Percentiles rank a stretch among this genome's conserved stretches.
Evolutionary conservation across 495 filamentous ascomycete genomes (phyloP).

Genomic region (Choiromyces venosus): DNA sequence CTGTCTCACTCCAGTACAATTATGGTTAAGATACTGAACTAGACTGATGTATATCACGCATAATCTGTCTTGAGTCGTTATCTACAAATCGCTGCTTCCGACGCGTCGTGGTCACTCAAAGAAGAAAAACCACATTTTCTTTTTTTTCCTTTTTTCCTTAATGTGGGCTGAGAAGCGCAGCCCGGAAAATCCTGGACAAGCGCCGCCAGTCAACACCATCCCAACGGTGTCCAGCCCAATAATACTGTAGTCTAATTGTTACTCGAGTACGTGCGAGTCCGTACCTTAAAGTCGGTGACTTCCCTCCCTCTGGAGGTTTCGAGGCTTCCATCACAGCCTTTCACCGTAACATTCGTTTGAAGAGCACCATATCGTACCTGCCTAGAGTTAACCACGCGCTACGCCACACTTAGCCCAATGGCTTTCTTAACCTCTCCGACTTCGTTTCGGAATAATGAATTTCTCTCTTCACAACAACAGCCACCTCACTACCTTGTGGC

Average conservation of each 20-base stretch:
- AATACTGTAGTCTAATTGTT: constrained; percentile 2
- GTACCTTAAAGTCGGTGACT: neutral
- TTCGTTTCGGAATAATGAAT: constrained; percentile 55
- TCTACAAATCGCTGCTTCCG: neutral
- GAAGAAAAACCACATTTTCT: neutral
- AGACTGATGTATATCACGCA: neutral
- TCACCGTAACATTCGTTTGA: neutral
- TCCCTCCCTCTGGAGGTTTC: neutral
- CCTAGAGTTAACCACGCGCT: neutral
- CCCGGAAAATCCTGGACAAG: neutral
- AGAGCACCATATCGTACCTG: neutral
- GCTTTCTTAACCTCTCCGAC: constrained; percentile 54
- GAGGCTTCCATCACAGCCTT: neutral
- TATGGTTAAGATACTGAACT: neutral
- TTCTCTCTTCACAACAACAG: constrained; percentile 21
- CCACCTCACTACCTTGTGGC: constrained; percentile 26
- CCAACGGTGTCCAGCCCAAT: neutral
- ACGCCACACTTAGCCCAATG: constrained; percentile 14
- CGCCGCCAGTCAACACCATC: neutral
- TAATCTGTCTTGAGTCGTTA: neutral
- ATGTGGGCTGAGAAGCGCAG: neutral
- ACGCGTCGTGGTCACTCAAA: neutral
- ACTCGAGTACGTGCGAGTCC: neutral
- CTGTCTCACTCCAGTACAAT: neutral
- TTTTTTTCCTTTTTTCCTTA: no score